Evolutionary conservation across 495 filamentous ascomycete genomes (phyloP).

Genomic region (Neurospora sp.): DNA sequence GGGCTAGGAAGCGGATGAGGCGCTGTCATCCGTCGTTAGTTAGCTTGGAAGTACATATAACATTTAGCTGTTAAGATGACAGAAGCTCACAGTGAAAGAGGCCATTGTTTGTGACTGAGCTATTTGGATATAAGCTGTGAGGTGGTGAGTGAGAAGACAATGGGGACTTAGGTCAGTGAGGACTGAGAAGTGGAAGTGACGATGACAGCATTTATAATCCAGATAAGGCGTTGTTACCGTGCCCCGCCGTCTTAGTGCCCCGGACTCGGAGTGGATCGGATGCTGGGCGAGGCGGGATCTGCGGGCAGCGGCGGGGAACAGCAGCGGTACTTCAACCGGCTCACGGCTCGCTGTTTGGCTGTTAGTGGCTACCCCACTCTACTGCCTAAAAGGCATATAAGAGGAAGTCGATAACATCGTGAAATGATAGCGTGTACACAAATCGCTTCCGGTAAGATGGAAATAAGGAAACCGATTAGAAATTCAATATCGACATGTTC

Average conservation of each 20-base stretch:
- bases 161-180: background rate
- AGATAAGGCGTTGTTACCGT: background rate
- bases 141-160: background rate
- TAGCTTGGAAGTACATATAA: too few relatives aligned
- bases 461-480: background rate
- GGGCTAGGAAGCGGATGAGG: constrained; percentile 70
- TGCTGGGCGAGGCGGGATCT: background rate
- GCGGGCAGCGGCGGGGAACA: background rate
- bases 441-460: background rate
- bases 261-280: background rate
- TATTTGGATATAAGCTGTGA: background rate
- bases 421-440: background rate
- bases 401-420: background rate
- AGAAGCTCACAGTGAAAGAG: constrained; percentile 29
- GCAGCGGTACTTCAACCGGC: background rate
- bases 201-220: background rate
- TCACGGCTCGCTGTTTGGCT: background rate
- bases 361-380: background rate
- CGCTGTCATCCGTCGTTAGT: too few relatives aligned
- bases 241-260: background rate
- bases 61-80: too few relatives aligned
- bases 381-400: background rate
- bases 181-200: background rate
- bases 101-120: background rate
- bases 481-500: background rate